Evolutionary conservation across 2,329 filamentous ascomycete species (phyloP).

Genomic region (Apiospora rasikravindrae): DNA sequence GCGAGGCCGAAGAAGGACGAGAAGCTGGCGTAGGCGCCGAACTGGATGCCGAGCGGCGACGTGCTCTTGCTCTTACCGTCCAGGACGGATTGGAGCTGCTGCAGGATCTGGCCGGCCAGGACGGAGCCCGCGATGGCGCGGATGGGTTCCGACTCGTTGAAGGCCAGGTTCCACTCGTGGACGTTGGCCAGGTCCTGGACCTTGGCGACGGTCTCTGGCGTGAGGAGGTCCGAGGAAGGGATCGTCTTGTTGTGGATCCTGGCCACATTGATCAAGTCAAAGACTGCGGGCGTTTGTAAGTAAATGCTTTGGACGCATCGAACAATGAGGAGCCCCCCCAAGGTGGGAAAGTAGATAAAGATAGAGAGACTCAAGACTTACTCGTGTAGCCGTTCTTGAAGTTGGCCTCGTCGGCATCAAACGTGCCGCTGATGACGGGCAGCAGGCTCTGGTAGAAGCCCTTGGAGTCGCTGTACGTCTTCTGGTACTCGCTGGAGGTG

Average conservation of each 20-base stretch:
- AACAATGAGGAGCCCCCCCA: background rate
- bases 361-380: constrained; percentile 41
- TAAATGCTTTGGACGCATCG: background rate
- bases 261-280: constrained; percentile 64
- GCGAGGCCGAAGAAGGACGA: constrained; percentile 68
- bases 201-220: constrained; percentile 61
- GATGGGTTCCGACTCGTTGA: constrained; percentile 73
- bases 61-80: constrained; percentile 41
- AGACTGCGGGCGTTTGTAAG: constrained; percentile 47
- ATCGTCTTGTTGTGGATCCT: constrained; percentile 67
- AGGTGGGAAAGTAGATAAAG: background rate
- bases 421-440: constrained; percentile 61
- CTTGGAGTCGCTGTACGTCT: constrained; percentile 54
- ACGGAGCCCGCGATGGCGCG: constrained; percentile 64
- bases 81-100: constrained; percentile 58
- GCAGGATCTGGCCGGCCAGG: constrained; percentile 60
- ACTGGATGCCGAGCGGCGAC: constrained; percentile 56
- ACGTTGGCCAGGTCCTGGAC: constrained; percentile 76
- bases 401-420: constrained; percentile 48
- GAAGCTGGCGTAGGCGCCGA: constrained; percentile 67
- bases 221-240: constrained; percentile 63
- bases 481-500: constrained; percentile 50
- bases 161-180: constrained; percentile 84
- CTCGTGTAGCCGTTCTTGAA: constrained; percentile 68
- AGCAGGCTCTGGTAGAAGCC: constrained; percentile 63